These are phyloP conservation scores for Pseudocercospora vitis DNA, from an alignment of 2,329 filamentous ascomycete genomes.

Conservation along the genomic window DNA sequence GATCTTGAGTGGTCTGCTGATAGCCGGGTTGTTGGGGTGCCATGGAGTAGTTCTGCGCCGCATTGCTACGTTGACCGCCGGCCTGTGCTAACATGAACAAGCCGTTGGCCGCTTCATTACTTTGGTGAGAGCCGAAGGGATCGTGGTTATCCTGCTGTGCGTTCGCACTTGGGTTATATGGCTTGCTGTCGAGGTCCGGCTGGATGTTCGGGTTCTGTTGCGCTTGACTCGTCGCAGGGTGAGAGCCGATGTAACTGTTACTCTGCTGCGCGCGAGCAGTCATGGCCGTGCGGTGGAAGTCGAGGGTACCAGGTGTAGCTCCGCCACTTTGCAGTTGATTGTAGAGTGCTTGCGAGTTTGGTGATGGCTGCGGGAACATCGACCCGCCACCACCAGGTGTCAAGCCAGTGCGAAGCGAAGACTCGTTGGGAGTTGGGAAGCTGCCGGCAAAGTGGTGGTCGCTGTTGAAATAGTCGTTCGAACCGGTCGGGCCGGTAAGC, in stretches of 20 bases:
- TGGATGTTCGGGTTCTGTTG: constrained; percentile 43
- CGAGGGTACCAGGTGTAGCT: constrained; percentile 84
- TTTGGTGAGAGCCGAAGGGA: constrained; percentile 81
- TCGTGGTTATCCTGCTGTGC: constrained; percentile 51
- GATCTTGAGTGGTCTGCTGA: constrained; percentile 43
- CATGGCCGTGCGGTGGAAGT: constrained; percentile 92
- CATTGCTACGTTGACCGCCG: constrained; percentile 55
- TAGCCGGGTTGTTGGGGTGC: constrained; percentile 47
- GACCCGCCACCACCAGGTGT: constrained; percentile 94
- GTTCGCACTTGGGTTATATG: constrained; percentile 55
- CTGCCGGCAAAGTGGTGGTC: constrained; percentile 78
- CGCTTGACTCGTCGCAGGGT: constrained; percentile 47
- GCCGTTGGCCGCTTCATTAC: constrained; percentile 91
- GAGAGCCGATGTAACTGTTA: constrained; percentile 39
- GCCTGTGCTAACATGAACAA: constrained; percentile 85
- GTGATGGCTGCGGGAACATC: constrained; percentile 93
- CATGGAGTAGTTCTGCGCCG: constrained; percentile 51
- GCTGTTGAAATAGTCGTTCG: constrained; percentile 74
- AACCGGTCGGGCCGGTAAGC: constrained; percentile 74
- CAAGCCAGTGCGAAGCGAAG: constrained; percentile 82
- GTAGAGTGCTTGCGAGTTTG: constrained; percentile 80
- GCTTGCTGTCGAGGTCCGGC: constrained; percentile 42
- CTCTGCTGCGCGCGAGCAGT: constrained; percentile 66
- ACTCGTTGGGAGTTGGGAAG: constrained; percentile 96
- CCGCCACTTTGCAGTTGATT: constrained; percentile 75